Evolutionary conservation across 495 filamentous ascomycete genomes (phyloP), one percentile per base, ranked within the genome.

Genomic region (Talaromyces ruber): DNA sequence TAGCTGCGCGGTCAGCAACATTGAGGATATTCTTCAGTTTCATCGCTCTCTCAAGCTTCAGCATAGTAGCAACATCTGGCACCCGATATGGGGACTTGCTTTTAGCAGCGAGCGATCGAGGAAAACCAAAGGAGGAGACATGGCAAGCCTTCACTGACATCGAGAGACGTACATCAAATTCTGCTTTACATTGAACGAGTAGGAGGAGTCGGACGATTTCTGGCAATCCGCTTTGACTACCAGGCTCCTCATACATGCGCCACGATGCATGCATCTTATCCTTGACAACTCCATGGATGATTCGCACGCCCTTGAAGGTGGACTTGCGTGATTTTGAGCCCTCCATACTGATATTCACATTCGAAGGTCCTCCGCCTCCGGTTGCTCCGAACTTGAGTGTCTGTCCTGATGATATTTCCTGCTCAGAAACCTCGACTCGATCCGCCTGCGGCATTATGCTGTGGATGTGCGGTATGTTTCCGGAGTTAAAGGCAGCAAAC

Each of bases 291-390:
- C 54, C 54, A 21, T 57, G 54, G 34, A 57, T 57, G 29, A 57
- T 34, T 14, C 54, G 28, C 12, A 57, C 54, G 8, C 54, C 54
- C 18, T 57, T 57, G 29, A 30, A 57, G 21, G 54, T 57, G 29
- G 54, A 57, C 24, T 57, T 57, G 4, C 54, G 54, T 34, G 54
- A 57, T 57, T 57, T 57, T 7, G 54, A 57, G 26, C 54, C 54
- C 28, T 57, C 54, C 54, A 57, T 57, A 21, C 29, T 57, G 16
- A 57, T 57, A 34, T 57, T 57, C 14, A 57, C 26, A 22, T 25
- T 57, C 4, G 54, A 57, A 11, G 54, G 54, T 16, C 54, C 54
- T 30, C 54, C 54, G 12, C 28, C 28, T 9, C 54, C 54, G 1
- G 28, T 14, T 3, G 54, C 54, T 6, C 54, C 54, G 34, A 57